Conservation (phyloP, 305 asterid genomes). For the Plantago lanceolata region DNA sequence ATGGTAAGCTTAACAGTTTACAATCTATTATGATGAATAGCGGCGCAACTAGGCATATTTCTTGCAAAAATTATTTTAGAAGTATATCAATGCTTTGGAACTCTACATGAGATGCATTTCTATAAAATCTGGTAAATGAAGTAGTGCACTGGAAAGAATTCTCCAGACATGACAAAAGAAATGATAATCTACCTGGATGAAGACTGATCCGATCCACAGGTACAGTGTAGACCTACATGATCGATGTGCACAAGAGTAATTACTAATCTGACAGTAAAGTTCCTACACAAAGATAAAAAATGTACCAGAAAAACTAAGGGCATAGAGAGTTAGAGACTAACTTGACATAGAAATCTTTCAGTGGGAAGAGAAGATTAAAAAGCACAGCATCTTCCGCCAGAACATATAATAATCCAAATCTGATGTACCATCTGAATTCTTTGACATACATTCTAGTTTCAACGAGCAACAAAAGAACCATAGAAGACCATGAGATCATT, state of each 20-base stretch:
- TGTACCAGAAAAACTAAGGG: conserved; percentile 8
- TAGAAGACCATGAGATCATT: conserved; percentile 70
- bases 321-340: conserved; percentile 31
- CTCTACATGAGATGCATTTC: too few species aligned
- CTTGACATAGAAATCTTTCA: conserved; percentile 55
- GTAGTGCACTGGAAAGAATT: too few species aligned
- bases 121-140: too few species aligned
- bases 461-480: conserved; percentile 54
- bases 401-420: conserved; percentile 66
- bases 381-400: conserved; percentile 74
- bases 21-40: too few species aligned
- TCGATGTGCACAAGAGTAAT: conserved; percentile 7
- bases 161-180: conserved; percentile 4
- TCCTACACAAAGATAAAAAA: too few species aligned
- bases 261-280: too few species aligned
- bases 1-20: too few species aligned
- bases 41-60: too few species aligned
- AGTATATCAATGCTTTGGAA: too few species aligned
- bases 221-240: conserved; percentile 57
- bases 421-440: conserved; percentile 86
- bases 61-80: too few species aligned
- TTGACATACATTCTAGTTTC: conserved; percentile 70
- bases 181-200: conserved; percentile 60
- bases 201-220: conserved; percentile 49
- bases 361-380: conserved; percentile 48